phyloP scores from a whole-genome alignment of 2,329 filamentous ascomycete species.

The Pseudocercospora macadamiae region DNA sequence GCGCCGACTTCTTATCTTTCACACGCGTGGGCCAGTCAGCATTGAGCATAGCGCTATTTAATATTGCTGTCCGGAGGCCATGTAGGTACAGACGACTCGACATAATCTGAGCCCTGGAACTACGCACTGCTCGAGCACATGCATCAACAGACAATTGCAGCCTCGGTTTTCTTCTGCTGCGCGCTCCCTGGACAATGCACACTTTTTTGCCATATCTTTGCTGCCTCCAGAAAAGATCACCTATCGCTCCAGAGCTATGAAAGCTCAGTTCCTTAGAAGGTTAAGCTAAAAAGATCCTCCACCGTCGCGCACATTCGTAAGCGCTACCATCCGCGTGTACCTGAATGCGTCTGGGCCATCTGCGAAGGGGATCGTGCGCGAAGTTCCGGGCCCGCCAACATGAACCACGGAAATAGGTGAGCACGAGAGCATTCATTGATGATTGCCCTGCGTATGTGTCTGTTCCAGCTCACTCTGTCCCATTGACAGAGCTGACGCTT shows the following conservation, averaged over 20 bases:
- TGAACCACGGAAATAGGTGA: conserved; percentile 3
- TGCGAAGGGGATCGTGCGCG: background rate
- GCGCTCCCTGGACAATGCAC: background rate
- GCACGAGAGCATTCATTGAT: conserved; percentile 1
- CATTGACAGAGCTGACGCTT: background rate
- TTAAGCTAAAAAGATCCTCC: background rate
- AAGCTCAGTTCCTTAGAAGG: background rate
- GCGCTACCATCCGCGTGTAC: conserved; percentile 3
- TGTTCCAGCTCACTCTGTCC: background rate
- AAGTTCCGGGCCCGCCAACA: background rate
- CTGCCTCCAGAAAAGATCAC: background rate
- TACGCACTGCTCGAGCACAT: too few species aligned
- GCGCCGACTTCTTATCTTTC: too few species aligned
- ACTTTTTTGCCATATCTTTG: background rate
- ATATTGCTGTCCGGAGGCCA: background rate
- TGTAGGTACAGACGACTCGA: background rate
- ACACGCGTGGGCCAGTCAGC: too few species aligned
- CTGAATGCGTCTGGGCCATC: background rate
- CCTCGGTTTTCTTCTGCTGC: background rate
- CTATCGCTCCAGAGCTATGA: background rate
- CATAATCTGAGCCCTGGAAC: too few species aligned
- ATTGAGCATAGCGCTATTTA: background rate
- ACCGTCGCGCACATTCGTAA: too few species aligned
- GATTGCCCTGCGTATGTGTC: background rate
- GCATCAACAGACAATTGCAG: too few species aligned